A percentile compares a stretch with the other conserved stretches of the same genome.
These are phyloP conservation scores for Gelatoporia subvermispora DNA, from an alignment of 768 basidiomycete species.

Conservation along the genomic window DNA sequence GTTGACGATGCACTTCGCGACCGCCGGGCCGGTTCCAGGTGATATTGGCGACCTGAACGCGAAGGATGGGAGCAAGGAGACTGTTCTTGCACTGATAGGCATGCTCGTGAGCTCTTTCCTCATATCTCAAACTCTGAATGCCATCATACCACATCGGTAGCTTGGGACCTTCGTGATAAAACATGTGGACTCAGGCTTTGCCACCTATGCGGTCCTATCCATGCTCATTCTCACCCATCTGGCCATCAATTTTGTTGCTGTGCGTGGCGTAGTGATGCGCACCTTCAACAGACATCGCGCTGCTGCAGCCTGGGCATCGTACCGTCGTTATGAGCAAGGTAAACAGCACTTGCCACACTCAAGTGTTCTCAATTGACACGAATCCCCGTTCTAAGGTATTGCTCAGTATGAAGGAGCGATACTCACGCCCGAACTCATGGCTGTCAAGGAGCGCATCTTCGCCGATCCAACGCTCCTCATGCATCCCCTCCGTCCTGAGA, in stretches of 20 bases:
- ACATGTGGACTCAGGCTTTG: constrained; percentile 40
- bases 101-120: constrained; percentile 47
- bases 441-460: constrained; percentile 11
- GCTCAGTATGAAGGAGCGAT: background rate
- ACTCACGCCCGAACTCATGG: constrained; percentile 1
- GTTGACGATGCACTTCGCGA: constrained; percentile 61
- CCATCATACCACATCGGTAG: constrained; percentile 28
- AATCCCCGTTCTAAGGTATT: background rate
- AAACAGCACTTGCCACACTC: background rate
- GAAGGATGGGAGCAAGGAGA: constrained; percentile 70
- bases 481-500: background rate
- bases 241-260: constrained; percentile 53
- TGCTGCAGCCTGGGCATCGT: constrained; percentile 46
- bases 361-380: background rate
- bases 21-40: constrained; percentile 43
- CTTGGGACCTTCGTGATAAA: constrained; percentile 57
- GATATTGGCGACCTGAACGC: constrained; percentile 70
- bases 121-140: background rate
- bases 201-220: constrained; percentile 49
- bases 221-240: constrained; percentile 51
- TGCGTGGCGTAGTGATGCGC: constrained; percentile 51
- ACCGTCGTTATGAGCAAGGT: constrained; percentile 19
- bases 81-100: constrained; percentile 59
- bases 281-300: constrained; percentile 59
- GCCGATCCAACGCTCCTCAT: background rate